Conservation (phyloP, 305 asterid genomes). For the Euphrasia arctica region DNA sequence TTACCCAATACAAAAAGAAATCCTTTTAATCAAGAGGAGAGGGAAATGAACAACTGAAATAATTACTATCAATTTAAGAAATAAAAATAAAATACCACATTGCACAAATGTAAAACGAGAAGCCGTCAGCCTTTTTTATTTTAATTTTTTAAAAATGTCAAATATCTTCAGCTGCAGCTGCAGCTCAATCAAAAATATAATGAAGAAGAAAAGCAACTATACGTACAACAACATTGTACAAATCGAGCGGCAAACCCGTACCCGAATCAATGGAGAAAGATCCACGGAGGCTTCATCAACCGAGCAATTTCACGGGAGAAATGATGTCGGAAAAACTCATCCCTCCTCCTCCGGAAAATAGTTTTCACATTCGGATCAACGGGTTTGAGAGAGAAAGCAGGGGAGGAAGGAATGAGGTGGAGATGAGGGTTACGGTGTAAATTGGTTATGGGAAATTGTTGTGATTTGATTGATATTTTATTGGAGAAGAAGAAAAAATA, state of each 20-base stretch:
- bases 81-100: constrained; percentile 22
- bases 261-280: constrained; percentile 38
- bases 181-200: constrained; percentile 19
- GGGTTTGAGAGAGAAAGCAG: constrained; percentile 28
- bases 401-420: background rate
- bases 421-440: constrained; percentile 19
- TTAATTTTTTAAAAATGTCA: too few relatives aligned
- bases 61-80: background rate
- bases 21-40: constrained; percentile 17
- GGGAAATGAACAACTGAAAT: constrained; percentile 6
- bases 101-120: background rate
- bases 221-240: background rate
- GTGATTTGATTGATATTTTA: background rate
- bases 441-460: background rate
- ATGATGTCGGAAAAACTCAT: constrained; percentile 5
- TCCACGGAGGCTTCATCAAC: constrained; percentile 61
- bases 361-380: constrained; percentile 27
- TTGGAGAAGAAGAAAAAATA: background rate
- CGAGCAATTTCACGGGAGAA: background rate
- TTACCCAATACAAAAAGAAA: constrained; percentile 8
- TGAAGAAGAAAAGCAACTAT: background rate
- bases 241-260: constrained; percentile 25
- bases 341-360: background rate
- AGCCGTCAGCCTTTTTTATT: too few relatives aligned
- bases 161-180: constrained; percentile 5